Evolutionary conservation across 1,139 yeast species (phyloP).

Genomic region (Wickerhamiella pararugosa): DNA sequence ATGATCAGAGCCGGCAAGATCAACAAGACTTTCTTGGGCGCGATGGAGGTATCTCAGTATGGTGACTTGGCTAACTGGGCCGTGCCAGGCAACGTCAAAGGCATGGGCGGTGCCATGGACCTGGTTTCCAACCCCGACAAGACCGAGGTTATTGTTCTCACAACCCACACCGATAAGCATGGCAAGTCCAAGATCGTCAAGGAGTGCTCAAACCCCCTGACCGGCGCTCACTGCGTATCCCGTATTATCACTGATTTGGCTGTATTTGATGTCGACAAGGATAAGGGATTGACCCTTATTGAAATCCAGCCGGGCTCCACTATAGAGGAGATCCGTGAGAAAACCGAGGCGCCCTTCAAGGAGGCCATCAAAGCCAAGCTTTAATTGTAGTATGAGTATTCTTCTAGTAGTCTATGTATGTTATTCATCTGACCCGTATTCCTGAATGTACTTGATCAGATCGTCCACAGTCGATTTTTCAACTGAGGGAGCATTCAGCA

Average conservation of each 20-base stretch:
- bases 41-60: conserved; percentile 33
- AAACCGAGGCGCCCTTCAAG: conserved; percentile 31
- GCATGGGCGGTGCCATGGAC: conserved; percentile 48
- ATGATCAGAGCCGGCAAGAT: conserved; percentile 37
- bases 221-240: conserved; percentile 33
- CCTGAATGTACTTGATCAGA: conserved; percentile 25
- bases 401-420: too few species aligned
- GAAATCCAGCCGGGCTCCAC: conserved; percentile 30
- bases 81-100: conserved; percentile 36
- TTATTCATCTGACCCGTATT: not conserved
- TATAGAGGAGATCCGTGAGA: conserved; percentile 29
- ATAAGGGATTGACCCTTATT: conserved; percentile 28
- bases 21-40: conserved; percentile 34
- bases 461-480: conserved; percentile 30
- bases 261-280: conserved; percentile 32
- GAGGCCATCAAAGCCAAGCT: conserved; percentile 7
- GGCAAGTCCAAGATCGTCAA: conserved; percentile 35
- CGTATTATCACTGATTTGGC: conserved; percentile 36
- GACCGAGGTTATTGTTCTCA: conserved; percentile 35
- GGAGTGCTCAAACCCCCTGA: conserved; percentile 32
- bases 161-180: conserved; percentile 35
- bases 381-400: not conserved
- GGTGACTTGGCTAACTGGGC: conserved; percentile 43
- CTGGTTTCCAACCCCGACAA: conserved; percentile 34
- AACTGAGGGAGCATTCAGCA: conserved; percentile 59